Evolutionary conservation across 148 eudicot genomes (phyloP), one percentile per base, ranked within the genome.

Genomic region (Arbutus unedo): DNA sequence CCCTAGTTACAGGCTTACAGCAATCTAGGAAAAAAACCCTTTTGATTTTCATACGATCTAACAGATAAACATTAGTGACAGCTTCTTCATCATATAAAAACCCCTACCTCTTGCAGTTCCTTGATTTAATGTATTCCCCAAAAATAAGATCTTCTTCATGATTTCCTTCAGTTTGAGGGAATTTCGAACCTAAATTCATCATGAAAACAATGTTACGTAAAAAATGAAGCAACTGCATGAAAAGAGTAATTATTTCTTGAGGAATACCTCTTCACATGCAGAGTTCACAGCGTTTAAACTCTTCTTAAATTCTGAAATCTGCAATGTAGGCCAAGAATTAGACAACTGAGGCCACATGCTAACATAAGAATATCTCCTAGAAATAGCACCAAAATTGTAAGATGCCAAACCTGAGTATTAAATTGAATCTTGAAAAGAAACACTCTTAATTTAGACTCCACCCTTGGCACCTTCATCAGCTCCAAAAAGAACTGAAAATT

Each of bases 391-490:
- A 82, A 83, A 59, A 44, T 45, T 49, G 72, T 21, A 82, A 85
- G 13, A 71, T 80, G 44, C 83, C 84, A 57, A 85, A 92, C 98
- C 98, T 96, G 98, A 76, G 95, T 62, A 53, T 90, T 96, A 83
- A 93, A 96, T 87, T 94, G 98, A 86, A 96, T 96, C 89, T 96
- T 96, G 94, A 96, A 96, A 79, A 93, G 84, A 87, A 96, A 96
- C 77, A 96, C 97, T 86, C 94, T 84, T 76, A 96, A 85, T 87
- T 96, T 96, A 80, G 98, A 91, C 85, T 96, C 98, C 88, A 94
- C 97, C 68, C 98, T 89, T 44, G 98, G 98, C 79, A 89, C 98
- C 88, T 96, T 96, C 98, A 96, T 96, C 83, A 96, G 91, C 95
- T 96, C 98, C 88, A 94, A 5, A 84, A 94, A 94, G 79, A 91